Base-by-base conservation (phyloP, 1,139 yeast genomes). In the Meyerozyma elateridarum region DNA sequence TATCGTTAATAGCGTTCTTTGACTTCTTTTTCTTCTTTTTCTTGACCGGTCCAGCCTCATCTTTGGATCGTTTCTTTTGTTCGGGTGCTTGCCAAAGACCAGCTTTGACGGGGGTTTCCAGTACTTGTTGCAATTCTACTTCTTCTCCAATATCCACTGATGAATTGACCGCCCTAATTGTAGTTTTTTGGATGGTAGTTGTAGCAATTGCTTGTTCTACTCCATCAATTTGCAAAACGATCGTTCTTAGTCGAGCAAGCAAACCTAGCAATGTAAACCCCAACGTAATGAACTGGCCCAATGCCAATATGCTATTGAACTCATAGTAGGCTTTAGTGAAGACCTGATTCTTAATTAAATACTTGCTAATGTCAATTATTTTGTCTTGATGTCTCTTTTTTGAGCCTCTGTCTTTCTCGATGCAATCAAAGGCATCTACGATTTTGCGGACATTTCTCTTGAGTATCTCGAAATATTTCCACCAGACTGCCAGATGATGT, bases 231-330 rank as follows among this genome's bases (percentile, higher is more conserved):
- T 56, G 46, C 5, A 49, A 45, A 25, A 71, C 52, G 25, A 66
- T 31, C 2, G 41, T 39, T 40, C 64, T 54, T 3, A 85, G 48
- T 37, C 68, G 65, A 2, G 85, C 70, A 26, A 77, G 43, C 15
- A 62, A 37, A 0, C 85, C 95, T 4, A 85, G 48, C 30, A 87
- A 54, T 0, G 84, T 75, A 40, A 88, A 67, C 1, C 95, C 96
- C 9, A 87, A 55, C 2, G 81, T 70, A 5, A 85, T 67, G 49
- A 80, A 88, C 49, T 88, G 95, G 0, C 91, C 95, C 37, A 83
- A 66, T 0, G 84, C 79, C 6, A 87, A 63, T 0, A 88, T 67
- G 1, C 80, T 72, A 50, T 82, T 78, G 45, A 84, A 83, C 17
- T 76, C 74, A 36, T 71, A 69, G 51, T 73, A 81, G 11, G 82